Evolutionary conservation across 192 early-diverging fungal species (phyloP), one percentile per base, ranked within the genome.

Genomic region (Backusella westeae): DNA sequence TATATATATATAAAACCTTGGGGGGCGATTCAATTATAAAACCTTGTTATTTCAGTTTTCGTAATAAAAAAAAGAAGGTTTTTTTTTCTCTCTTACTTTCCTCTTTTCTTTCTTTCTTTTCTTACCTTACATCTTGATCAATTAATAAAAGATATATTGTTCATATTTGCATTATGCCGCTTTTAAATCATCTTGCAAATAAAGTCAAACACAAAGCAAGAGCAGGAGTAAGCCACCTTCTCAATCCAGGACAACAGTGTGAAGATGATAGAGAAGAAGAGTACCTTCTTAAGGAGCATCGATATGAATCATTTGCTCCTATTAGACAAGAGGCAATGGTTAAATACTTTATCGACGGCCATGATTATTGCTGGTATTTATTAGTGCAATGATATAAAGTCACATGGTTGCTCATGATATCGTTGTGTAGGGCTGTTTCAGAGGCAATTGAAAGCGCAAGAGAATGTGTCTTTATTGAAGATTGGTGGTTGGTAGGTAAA

Each of bases 281-380:
- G 19, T 82, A 82, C 46, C 39, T 46, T 4, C 46, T 76, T 32
- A 63, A 70, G 73, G 77, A 83, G 56, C 91, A 93, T 70, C 87
- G 92, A 5, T 91, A 86, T 41, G 85, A 84, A 17, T 90, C 90
- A 6, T 95, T 94, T 87, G 92, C 94, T 44, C 93, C 94, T 35
- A 85, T 92, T 69, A 87, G 94, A 26, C 78, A 89, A 17, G 77
- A 84, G 53, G 84, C 86, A 71, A 85, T 88, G 49, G 88, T 92
- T 1, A 88, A 89, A 56, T 94, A 89, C 80, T 94, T 87, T 83
- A 87, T 94, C 5, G 93, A 94, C 70, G 93, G 93, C 56, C 91
- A 92, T 70, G 91, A 93, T 79, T 94, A 94, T 78, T 90, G 93
- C 56, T 90, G 82, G 82, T 81, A 63, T 44, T 5, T 14, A 6